Base-by-base conservation (phyloP, 441 rosid genomes). In the Breynia disticha region DNA sequence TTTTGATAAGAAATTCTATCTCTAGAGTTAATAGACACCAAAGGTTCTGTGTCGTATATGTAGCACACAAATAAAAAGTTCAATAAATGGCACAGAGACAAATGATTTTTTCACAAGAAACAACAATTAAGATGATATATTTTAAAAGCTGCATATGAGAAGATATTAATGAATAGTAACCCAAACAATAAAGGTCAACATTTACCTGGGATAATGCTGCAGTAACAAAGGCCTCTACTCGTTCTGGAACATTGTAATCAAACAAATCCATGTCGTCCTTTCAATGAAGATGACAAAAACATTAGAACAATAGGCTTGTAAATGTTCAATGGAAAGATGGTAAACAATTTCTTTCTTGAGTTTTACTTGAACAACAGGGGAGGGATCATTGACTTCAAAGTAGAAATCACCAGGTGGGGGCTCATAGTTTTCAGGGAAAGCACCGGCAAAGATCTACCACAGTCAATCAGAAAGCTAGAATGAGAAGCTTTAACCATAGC, bases 371-470 rank as follows among this genome's bases (percentile, higher is more conserved):
- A 95, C 86, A 78, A 79, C 52, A 5, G 96, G 90, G 48, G 80
- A 75, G 53, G 71, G 74, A 78, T 76, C 94, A 37, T 75, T 84
- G 76, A 95, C 95, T 81, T 95, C 99, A 72, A 76, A 95, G 78
- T 95, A 90, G 81, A 95, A 95, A 55, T 70, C 76, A 65, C 93
- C 93, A 61, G 86, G 72, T n/a, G 99, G 99, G 60, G 98, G 99
- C 64, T 95, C 99, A 59, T 95, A 95, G 70, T 90, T 76, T 61
- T 74, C 51, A 18, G 99, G 99, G 65, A 94, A 94, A 54, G 99
- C 96, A 70, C 97, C 95, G 35, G 99, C 88, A 79, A 90, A 90
- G 56, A 94, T 94, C 97, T 94, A 72, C 57, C 64, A 41, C 52
- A 62, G 52, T 35, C 43, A 57, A 51, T 39, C 64, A 55, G 43